Conservation (phyloP, 2,329 filamentous ascomycete species). For the Cordyceps militaris region DNA sequence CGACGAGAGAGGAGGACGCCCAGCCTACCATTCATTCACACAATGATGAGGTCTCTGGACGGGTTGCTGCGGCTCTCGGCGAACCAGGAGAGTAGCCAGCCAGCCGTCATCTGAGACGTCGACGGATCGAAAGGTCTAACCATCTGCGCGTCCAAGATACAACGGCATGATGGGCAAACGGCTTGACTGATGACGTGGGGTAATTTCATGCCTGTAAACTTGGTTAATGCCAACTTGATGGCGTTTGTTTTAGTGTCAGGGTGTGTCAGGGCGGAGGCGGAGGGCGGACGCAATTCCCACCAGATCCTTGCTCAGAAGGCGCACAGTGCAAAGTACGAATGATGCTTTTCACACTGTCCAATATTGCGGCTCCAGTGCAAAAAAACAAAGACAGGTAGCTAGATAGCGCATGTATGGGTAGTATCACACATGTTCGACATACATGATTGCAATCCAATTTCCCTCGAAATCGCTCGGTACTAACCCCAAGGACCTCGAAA, state of each 20-base stretch:
- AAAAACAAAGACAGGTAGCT: too few relatives aligned
- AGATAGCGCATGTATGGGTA: too few relatives aligned
- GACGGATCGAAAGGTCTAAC: too few relatives aligned
- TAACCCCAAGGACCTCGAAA: constrained; percentile 13
- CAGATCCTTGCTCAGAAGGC: too few relatives aligned
- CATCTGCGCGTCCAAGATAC: too few relatives aligned
- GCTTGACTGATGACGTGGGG: too few relatives aligned
- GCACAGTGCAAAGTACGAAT: neutral
- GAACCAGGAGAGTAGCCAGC: constrained; percentile 51
- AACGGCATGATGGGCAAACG: too few relatives aligned
- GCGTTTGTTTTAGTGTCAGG: neutral
- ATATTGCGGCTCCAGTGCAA: too few relatives aligned
- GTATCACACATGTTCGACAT: too few relatives aligned
- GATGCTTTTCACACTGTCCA: neutral
- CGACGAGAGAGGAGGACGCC: constrained; percentile 70
- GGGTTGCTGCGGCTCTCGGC: constrained; percentile 92
- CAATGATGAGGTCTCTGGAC: constrained; percentile 79
- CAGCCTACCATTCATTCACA: constrained; percentile 84
- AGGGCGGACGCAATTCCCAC: neutral
- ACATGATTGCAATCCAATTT: too few relatives aligned
- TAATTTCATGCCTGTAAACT: too few relatives aligned
- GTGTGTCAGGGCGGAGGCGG: neutral
- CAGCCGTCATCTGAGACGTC: constrained; percentile 5
- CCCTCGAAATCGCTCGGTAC: neutral
- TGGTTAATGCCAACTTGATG: too few relatives aligned